These are phyloP conservation scores for Sphenostylis stenocarpa DNA, from an alignment of 306 rosid species.

Conservation along the genomic window DNA sequence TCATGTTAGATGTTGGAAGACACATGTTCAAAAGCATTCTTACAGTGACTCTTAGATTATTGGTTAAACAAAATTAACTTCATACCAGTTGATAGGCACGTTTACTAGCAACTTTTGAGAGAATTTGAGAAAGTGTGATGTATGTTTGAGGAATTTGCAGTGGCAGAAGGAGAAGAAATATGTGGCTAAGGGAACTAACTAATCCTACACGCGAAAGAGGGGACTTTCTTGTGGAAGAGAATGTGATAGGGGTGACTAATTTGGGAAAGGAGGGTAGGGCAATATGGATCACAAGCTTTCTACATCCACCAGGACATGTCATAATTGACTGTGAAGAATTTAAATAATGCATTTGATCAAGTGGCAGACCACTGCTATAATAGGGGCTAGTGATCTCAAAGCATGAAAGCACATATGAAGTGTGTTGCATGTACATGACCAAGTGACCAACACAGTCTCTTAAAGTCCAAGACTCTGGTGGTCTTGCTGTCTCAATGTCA, in stretches of 20 bases:
- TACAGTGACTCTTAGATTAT: not conserved
- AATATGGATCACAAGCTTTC: conserved; percentile 24
- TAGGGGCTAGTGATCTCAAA: conserved; percentile 11
- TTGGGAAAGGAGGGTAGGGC: not conserved
- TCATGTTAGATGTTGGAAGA: not conserved
- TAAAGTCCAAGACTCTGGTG: not conserved
- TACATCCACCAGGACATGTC: conserved; percentile 27
- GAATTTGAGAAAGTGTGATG: not conserved
- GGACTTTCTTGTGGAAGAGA: conserved; percentile 11
- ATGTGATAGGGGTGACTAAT: not conserved
- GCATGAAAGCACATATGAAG: not conserved
- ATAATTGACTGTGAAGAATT: conserved; percentile 34
- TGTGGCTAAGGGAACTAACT: not conserved
- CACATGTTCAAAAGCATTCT: not conserved
- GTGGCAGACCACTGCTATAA: conserved; percentile 30
- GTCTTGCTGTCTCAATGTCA: not conserved
- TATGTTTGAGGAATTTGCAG: not conserved
- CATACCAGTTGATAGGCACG: too few species aligned
- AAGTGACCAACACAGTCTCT: not conserved
- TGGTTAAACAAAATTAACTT: not conserved
- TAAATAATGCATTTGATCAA: conserved; percentile 27
- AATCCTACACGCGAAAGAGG: conserved; percentile 12
- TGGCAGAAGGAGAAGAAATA: not conserved
- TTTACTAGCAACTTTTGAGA: not conserved
- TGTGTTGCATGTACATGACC: conserved; percentile 14